phyloP scores from a whole-genome alignment of 2,329 filamentous ascomycete species.

The Macrophomina tecta region DNA sequence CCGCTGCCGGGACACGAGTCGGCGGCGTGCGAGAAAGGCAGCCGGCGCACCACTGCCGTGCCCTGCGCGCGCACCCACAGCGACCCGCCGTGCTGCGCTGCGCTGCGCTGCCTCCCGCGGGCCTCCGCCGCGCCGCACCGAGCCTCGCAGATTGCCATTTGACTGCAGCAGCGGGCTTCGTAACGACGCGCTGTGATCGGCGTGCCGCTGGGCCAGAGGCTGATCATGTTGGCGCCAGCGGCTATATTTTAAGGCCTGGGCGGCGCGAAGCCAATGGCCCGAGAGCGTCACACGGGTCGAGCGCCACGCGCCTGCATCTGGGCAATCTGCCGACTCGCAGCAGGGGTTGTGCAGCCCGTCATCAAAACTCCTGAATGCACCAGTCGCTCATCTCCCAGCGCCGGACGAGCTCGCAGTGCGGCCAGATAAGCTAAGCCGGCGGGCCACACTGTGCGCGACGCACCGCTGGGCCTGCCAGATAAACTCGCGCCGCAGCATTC shows the following conservation, averaged over 20 bases:
- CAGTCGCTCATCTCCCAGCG: slow-evolving; percentile 13
- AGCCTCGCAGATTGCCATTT: not conserved
- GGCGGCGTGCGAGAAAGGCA: not conserved
- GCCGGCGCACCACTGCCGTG: not conserved
- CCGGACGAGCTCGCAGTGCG: slow-evolving; percentile 4
- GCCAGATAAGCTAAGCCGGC: slow-evolving; percentile 18
- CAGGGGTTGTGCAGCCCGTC: slow-evolving; percentile 22
- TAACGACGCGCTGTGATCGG: slow-evolving; percentile 23
- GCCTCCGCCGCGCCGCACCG: slow-evolving; percentile 1
- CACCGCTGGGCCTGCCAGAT: slow-evolving; percentile 11
- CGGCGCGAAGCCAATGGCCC: slow-evolving; percentile 24
- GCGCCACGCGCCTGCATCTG: slow-evolving; percentile 27
- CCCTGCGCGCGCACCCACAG: not conserved
- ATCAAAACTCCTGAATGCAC: slow-evolving; percentile 26
- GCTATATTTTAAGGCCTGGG: slow-evolving; percentile 24
- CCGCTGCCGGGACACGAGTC: slow-evolving; percentile 13
- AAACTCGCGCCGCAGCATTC: slow-evolving; percentile 23
- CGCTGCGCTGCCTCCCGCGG: not conserved
- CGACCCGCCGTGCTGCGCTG: not conserved
- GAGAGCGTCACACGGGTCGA: slow-evolving; percentile 8
- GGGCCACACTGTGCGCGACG: slow-evolving; percentile 13
- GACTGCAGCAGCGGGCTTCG: not conserved
- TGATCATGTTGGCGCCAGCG: slow-evolving; percentile 21
- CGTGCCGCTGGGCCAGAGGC: slow-evolving; percentile 24
- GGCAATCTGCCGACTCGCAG: slow-evolving; percentile 25